Conservation (phyloP, 2,329 filamentous ascomycete genomes). For the Metarhizium rileyi region DNA sequence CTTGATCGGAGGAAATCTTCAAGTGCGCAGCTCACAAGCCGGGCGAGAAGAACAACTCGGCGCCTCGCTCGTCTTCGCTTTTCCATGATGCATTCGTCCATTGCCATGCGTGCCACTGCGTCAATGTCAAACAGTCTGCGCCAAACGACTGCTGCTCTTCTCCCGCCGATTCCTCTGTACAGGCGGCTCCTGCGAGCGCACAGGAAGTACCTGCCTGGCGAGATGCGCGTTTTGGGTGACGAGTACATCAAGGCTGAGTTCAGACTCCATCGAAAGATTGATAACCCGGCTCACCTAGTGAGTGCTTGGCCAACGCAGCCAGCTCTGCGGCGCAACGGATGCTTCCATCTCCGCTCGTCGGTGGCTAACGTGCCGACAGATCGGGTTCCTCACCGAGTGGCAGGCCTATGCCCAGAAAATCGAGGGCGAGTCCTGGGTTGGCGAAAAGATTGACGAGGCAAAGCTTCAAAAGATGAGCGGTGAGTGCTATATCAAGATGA, state of each 20-base stretch:
- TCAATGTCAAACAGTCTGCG: constrained; percentile 22
- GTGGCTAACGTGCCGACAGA: constrained; percentile 37
- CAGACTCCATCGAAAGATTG: constrained; percentile 67
- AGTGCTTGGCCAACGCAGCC: constrained; percentile 14
- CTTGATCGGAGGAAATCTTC: too few relatives aligned
- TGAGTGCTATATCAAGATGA: too few relatives aligned
- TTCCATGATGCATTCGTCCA: constrained; percentile 14
- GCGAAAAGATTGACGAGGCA: constrained; percentile 68
- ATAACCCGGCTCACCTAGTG: constrained; percentile 89
- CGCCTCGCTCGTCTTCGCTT: too few relatives aligned
- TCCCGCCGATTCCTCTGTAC: constrained; percentile 85
- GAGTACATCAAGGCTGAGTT: constrained; percentile 93
- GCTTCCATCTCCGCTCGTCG: neutral
- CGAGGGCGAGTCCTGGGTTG: constrained; percentile 78
- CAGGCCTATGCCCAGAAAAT: constrained; percentile 89
- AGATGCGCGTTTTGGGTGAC: constrained; percentile 78
- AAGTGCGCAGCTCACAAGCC: too few relatives aligned
- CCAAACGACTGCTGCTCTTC: constrained; percentile 50
- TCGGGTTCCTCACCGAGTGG: constrained; percentile 95
- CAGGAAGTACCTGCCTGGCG: constrained; percentile 61
- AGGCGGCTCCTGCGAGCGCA: constrained; percentile 79
- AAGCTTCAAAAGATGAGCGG: constrained; percentile 94
- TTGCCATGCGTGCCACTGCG: constrained; percentile 18
- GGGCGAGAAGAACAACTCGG: too few relatives aligned
- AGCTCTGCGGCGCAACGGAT: neutral